Conservation (phyloP, 1,284 basidiomycete genomes). For the Dichomitus squalens region DNA sequence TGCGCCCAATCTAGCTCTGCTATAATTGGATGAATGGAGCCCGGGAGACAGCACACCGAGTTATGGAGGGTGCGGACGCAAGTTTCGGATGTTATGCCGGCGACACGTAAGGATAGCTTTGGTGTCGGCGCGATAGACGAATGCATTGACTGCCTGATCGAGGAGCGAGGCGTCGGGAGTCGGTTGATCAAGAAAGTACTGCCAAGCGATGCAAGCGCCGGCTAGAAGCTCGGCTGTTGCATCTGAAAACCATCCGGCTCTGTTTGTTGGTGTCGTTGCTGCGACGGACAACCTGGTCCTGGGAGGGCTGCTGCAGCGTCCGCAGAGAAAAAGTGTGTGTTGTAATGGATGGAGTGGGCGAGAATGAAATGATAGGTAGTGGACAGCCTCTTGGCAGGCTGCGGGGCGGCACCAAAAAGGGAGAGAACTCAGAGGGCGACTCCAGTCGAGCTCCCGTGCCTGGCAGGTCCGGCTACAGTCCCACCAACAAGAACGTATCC, state of each 20-base stretch:
- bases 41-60: too few species aligned
- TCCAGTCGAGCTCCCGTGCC: constrained; percentile 14
- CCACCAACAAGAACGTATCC: constrained; percentile 16
- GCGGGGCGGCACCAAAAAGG: constrained; percentile 15
- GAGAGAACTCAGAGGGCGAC: background rate
- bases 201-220: background rate
- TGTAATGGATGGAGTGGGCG: background rate
- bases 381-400: constrained; percentile 16
- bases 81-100: background rate
- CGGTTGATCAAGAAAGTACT: background rate
- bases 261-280: background rate
- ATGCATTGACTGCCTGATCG: background rate
- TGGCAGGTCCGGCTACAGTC: constrained; percentile 14
- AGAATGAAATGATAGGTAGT: background rate
- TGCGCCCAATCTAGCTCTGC: constrained; percentile 47
- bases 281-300: background rate
- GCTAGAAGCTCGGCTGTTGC: background rate
- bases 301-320: background rate
- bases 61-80: too few species aligned
- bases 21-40: background rate
- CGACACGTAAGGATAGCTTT: background rate
- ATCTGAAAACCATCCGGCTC: background rate
- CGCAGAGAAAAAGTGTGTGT: background rate
- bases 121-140: background rate
- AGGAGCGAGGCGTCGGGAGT: background rate